Evolutionary conservation across 106 monocot species (phyloP).

Genomic region (Dioscorea dumetorum): DNA sequence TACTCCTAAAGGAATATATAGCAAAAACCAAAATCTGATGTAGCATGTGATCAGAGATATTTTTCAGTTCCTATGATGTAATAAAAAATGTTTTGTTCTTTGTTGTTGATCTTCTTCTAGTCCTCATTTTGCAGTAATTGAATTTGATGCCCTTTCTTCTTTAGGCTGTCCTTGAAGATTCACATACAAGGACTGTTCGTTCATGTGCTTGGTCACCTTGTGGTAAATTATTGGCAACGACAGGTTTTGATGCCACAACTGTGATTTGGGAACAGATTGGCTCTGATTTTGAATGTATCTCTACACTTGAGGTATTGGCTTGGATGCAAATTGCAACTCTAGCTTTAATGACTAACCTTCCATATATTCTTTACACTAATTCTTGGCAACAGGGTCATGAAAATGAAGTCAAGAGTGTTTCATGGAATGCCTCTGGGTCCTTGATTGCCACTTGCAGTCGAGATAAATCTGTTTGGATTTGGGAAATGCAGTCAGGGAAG

Average conservation of each 20-base stretch:
- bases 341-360: no score
- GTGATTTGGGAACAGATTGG: slow-evolving; percentile 70
- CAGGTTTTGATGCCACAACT: no score
- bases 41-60: no score
- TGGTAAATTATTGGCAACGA: no score
- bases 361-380: no score
- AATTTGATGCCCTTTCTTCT: neutral
- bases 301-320: slow-evolving; percentile 70
- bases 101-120: no score
- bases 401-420: slow-evolving; percentile 94
- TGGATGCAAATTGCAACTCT: neutral
- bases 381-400: slow-evolving; percentile 74
- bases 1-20: no score
- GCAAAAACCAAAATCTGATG: no score
- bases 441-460: slow-evolving; percentile 89
- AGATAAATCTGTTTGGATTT: slow-evolving; percentile 97
- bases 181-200: slow-evolving; percentile 53
- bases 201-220: slow-evolving; percentile 60
- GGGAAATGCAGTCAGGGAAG: slow-evolving; percentile 90
- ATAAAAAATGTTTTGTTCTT: no score
- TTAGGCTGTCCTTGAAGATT: no score
- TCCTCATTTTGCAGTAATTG: neutral
- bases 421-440: slow-evolving; percentile 82
- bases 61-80: no score
- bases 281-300: slow-evolving; percentile 68